Evolutionary conservation across 352 stramenopile species (phyloP).

Genomic region (Pythium sukuiense): DNA sequence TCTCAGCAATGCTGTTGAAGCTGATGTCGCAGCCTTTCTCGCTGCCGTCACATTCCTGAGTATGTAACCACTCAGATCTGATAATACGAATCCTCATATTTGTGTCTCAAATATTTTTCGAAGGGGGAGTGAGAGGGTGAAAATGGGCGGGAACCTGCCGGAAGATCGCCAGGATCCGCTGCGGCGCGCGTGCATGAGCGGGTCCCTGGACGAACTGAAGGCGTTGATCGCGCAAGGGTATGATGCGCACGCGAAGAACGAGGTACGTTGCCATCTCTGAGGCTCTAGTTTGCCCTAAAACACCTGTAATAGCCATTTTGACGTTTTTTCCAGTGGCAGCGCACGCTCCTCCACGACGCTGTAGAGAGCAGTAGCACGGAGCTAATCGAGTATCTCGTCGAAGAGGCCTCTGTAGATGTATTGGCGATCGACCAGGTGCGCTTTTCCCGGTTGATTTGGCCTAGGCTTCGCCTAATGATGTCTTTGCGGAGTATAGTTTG

Average conservation of each 20-base stretch:
- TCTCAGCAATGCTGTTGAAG: too few species aligned
- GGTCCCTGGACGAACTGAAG: not conserved
- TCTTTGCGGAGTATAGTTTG: not conserved
- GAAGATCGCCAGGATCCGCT: slow-evolving; percentile 1
- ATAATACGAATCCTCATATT: not conserved
- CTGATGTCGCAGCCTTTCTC: too few species aligned
- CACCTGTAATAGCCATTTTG: not conserved
- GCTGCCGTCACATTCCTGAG: not conserved
- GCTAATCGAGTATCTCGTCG: not conserved
- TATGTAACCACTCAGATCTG: not conserved
- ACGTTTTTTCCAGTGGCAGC: not conserved
- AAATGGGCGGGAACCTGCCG: not conserved
- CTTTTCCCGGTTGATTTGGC: not conserved
- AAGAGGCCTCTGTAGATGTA: not conserved
- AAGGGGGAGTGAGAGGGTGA: not conserved
- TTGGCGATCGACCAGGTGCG: slow-evolving; percentile 12
- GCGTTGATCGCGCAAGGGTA: not conserved
- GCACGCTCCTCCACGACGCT: not conserved
- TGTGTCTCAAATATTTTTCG: not conserved
- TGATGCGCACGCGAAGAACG: not conserved
- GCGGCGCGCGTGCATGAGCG: not conserved
- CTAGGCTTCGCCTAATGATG: too few species aligned
- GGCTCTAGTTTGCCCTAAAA: not conserved
- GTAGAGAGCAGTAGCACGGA: not conserved
- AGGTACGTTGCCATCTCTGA: not conserved